Base-by-base conservation (phyloP, 2,329 filamentous ascomycete species). In the Talaromyces albobiverticillius region DNA sequence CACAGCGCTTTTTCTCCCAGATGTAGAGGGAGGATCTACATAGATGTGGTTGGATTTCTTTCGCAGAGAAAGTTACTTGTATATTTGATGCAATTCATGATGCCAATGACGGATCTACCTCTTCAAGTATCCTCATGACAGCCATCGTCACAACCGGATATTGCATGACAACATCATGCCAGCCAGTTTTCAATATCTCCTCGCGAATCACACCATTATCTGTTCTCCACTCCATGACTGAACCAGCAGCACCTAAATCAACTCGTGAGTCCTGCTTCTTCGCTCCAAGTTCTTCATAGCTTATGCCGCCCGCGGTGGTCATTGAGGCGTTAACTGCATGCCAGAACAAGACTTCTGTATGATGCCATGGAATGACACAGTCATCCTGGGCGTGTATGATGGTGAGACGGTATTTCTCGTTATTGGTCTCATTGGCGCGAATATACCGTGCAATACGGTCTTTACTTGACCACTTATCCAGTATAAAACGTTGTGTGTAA, bases 111-210 rank as follows among this genome's bases (percentile, higher is more conserved):
- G 54, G 29, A 32, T 46, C 40, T n/a, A 25, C 26, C 11, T 31
- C 47, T 38, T 72, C 64, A 56, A 83, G 80, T 0, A 76, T 76
- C 7, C 73, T 69, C 60, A 76, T 71, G 8, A 83, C 70, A 2
- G 81, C 81, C 54, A 80, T 61, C 38, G 75, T 79, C 0, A 82
- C 73, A 4, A 81, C 70, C 1, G 80, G 79, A 63, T 82, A 80
- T 3, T 77, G 77, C 82, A 84, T 84, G 46, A 82, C 76, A 31
- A 75, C 71, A 65, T 85, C 82, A 53, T 85, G 82, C 14, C 82
- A 62, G 0, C 82, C 82, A 59, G 78, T 76, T 63, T 80, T 81
- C 4, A 81, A 55, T 6, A 85, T 79, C 48, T 83, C 74, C 60
- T 83, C 76, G 50, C 77, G 68, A n/a, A 85, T 71, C 0, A 78